These are phyloP conservation scores for Graphilbum fragrans DNA, from an alignment of 2,329 filamentous ascomycete species.

Conservation along the genomic window DNA sequence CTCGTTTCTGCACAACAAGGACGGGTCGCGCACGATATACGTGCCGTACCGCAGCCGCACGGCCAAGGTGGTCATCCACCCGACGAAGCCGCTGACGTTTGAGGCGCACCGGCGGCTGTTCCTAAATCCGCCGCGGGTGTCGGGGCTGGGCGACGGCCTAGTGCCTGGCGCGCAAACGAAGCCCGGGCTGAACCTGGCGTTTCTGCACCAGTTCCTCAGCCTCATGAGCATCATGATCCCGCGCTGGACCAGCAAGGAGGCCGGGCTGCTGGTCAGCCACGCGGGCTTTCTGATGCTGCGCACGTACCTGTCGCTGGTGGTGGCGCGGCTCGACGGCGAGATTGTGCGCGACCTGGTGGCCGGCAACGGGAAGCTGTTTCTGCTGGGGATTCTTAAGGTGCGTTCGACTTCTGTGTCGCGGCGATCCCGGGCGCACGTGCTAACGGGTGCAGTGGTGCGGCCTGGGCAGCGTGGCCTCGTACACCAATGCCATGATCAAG, in stretches of 20 bases:
- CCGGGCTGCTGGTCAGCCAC: conserved; percentile 78
- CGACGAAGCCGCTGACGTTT: conserved; percentile 86
- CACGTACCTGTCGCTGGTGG: conserved; percentile 87
- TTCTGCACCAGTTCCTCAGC: conserved; percentile 92
- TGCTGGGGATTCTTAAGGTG: conserved; percentile 76
- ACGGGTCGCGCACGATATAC: conserved; percentile 88
- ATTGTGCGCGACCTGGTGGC: conserved; percentile 95
- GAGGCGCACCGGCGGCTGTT: conserved; percentile 92
- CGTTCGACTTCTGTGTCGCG: conserved; percentile 9
- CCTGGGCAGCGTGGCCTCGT: conserved; percentile 84
- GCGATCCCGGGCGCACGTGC: too few species aligned
- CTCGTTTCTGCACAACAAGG: conserved; percentile 85
- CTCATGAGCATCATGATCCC: conserved; percentile 97
- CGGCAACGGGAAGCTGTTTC: conserved; percentile 77
- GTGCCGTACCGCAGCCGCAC: conserved; percentile 84
- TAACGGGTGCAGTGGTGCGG: conserved; percentile 76
- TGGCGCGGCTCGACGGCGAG: conserved; percentile 86
- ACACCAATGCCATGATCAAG: conserved; percentile 99
- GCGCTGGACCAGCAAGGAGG: conserved; percentile 90
- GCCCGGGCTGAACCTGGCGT: conserved; percentile 87
- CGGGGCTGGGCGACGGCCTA: conserved; percentile 61
- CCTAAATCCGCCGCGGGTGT: conserved; percentile 76
- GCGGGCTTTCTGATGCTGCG: conserved; percentile 79
- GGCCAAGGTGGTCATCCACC: conserved; percentile 80
- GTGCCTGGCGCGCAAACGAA: conserved; percentile 86